Percentiles rank a stretch among this genome's conserved stretches.
These are phyloP conservation scores for Talaromyces trachyspermus DNA, from an alignment of 495 filamentous ascomycete species.

Conservation along the genomic window DNA sequence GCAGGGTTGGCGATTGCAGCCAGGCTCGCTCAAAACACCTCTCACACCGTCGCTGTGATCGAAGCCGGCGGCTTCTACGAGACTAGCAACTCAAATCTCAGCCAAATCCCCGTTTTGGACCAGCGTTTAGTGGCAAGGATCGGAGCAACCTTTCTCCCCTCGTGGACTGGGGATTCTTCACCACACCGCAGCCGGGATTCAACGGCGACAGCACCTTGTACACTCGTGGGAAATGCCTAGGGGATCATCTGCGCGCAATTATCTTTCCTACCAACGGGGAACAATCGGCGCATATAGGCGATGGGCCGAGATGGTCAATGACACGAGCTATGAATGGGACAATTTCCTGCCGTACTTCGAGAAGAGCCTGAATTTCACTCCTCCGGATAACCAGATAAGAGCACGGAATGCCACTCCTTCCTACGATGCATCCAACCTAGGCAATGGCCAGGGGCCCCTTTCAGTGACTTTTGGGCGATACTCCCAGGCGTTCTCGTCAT, in stretches of 20 bases:
- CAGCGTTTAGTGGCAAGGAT: conserved; percentile 17
- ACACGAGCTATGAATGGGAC: conserved; percentile 46
- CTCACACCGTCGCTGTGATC: conserved; percentile 38
- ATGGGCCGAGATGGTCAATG: conserved; percentile 53
- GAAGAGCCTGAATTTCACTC: conserved; percentile 43
- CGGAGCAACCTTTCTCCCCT: conserved; percentile 20
- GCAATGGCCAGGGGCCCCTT: conserved; percentile 36
- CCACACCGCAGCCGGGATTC: conserved; percentile 25
- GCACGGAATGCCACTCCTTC: conserved; percentile 36
- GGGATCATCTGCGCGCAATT: conserved; percentile 44
- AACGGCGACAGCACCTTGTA: neutral
- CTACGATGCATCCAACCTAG: conserved; percentile 21
- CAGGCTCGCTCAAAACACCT: conserved; percentile 32
- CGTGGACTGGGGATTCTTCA: conserved; percentile 45
- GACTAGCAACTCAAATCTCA: conserved; percentile 34
- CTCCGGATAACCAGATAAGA: conserved; percentile 30
- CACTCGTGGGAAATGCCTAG: conserved; percentile 30
- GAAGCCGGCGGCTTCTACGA: conserved; percentile 55
- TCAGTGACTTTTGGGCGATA: too few relatives aligned
- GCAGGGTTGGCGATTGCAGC: conserved; percentile 43
- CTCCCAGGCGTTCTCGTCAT: too few relatives aligned
- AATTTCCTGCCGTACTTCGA: conserved; percentile 48
- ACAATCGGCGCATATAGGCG: conserved; percentile 35
- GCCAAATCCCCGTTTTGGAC: conserved; percentile 28
- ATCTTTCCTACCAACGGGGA: conserved; percentile 42